Evolutionary conservation across 2,329 filamentous ascomycete species (phyloP), one percentile per base, ranked within the genome.

Genomic region (Cordyceps cicadae): DNA sequence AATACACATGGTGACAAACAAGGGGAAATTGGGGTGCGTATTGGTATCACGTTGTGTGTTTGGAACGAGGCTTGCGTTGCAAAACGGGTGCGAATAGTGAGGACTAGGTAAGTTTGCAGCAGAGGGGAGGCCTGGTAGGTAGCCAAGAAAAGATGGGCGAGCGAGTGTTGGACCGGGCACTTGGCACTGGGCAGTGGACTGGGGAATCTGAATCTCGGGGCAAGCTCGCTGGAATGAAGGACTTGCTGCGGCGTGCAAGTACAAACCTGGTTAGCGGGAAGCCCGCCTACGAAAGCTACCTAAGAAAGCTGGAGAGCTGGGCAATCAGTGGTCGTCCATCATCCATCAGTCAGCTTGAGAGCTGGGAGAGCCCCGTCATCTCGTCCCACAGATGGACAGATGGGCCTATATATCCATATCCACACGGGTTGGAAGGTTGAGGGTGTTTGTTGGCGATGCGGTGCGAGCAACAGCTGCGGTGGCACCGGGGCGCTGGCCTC

Each of bases 241-340:
- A 34, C 26, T 14, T 14, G 55, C 49, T 43, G 57, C 49, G 57
- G 57, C 26, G 57, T 59, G 57, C 48, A 59, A 59, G 57, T 59
- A 53, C 57, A 46, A 48, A 59, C 37, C 26, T 7, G 57, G 57
- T 29, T 59, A 59, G 57, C 48, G 48, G 55, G 5, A 21, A 11
- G 43, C 45, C 24, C 3, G 24, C 24, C 3, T 24, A 24, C 24
- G 24, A 24, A 24, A 24, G 24, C 3, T 24, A 5, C 26, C 15
- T 12, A 29, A 7, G 55, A 50, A 34, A 32, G 7, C 32, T 41
- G 21, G 55, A 50, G 21, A 32, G 7, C 32, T 41, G 21, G 32
- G 45, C 32, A 49, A 52, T 39, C 50, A n/a, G 29, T 15, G n/a
- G 17, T 5, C 14, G 3, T 6, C 43, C n/a, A 21, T 46, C 9